These are phyloP conservation scores for Plectranthus barbatus DNA, from an alignment of 257 asterid species.

Conservation along the genomic window DNA sequence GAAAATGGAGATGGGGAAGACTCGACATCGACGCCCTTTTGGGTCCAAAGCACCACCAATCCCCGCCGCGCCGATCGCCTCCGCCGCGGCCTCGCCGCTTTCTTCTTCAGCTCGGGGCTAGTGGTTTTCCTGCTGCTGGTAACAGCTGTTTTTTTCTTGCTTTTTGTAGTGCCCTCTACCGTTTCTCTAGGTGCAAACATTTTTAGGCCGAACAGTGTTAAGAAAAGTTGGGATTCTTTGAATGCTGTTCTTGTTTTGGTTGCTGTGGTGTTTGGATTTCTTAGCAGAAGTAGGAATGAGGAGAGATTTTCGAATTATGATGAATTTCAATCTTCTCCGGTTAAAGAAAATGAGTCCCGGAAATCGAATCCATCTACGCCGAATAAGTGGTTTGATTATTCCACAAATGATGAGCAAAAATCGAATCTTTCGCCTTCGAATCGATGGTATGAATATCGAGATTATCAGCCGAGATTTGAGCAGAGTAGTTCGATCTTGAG, in stretches of 20 bases:
- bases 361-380: conserved; percentile 35
- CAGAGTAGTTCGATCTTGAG: conserved; percentile 23
- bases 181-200: conserved; percentile 39
- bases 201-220: conserved; percentile 63
- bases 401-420: conserved; percentile 10
- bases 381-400: conserved; percentile 24
- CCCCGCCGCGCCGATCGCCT: conserved; percentile 52
- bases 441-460: conserved; percentile 21
- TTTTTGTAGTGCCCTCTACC: conserved; percentile 50
- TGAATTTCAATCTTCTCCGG: conserved; percentile 33
- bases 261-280: conserved; percentile 74
- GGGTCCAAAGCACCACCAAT: conserved; percentile 52
- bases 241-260: conserved; percentile 57
- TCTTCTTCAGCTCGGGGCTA: conserved; percentile 64
- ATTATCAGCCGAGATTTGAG: conserved; percentile 23
- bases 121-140: conserved; percentile 46
- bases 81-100: conserved; percentile 37
- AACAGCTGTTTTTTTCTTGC: conserved; percentile 45
- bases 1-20: conserved; percentile 51
- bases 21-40: conserved; percentile 54
- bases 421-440: conserved; percentile 13
- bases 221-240: conserved; percentile 84
- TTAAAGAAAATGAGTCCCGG: conserved; percentile 21
- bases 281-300: conserved; percentile 55
- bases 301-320: conserved; percentile 22